A percentile compares a stretch with the other conserved stretches of the same genome.
Evolutionary conservation across 495 filamentous ascomycete genomes (phyloP).

Genomic region (Penicillium simplicissimum): DNA sequence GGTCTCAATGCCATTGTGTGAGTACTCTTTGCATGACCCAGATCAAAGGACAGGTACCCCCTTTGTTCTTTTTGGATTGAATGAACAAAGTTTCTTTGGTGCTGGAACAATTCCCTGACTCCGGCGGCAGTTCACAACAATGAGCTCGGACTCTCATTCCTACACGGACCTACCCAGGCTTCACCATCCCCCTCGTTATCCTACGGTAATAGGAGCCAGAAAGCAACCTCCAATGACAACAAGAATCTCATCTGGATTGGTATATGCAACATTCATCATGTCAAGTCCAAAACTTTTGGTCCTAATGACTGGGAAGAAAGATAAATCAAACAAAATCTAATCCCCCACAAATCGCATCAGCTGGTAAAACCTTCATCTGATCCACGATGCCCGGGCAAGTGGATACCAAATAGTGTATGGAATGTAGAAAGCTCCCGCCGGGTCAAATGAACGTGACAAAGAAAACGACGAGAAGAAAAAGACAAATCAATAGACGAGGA

Average conservation of each 20-base stretch:
- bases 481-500: slow-evolving; percentile 10
- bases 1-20: neutral
- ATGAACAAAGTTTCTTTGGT: neutral
- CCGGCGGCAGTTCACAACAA: neutral
- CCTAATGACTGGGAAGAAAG: slow-evolving; percentile 27
- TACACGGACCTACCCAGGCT: neutral
- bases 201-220: no score
- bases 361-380: slow-evolving; percentile 9
- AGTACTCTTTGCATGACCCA: neutral
- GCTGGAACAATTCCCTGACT: neutral
- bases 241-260: slow-evolving; percentile 27
- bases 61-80: neutral
- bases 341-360: slow-evolving; percentile 27
- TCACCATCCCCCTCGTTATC: no score
- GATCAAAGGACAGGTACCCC: neutral
- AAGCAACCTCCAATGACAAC: neutral
- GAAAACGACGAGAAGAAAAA: slow-evolving; percentile 4
- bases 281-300: slow-evolving; percentile 38
- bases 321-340: neutral
- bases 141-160: neutral
- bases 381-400: neutral
- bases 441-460: slow-evolving; percentile 19
- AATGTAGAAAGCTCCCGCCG: slow-evolving; percentile 5
- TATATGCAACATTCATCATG: slow-evolving; percentile 36
- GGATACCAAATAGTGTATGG: slow-evolving; percentile 11